Evolutionary conservation across 306 rosid species (phyloP).

Genomic region (Carpinus fangiana): DNA sequence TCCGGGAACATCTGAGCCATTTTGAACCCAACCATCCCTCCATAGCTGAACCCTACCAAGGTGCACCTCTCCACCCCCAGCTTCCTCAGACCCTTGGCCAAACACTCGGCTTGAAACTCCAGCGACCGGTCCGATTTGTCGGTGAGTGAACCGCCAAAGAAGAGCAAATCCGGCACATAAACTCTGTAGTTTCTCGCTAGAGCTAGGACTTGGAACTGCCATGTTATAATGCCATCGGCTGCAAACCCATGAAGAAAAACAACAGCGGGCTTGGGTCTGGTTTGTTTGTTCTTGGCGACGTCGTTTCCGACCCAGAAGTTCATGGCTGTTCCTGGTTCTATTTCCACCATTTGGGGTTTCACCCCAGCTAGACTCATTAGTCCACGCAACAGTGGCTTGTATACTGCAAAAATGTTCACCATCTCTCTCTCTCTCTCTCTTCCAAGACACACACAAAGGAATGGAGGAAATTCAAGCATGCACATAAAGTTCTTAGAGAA

Average conservation of each 20-base stretch:
- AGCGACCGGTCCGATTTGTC: conserved; percentile 35
- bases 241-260: conserved; percentile 48
- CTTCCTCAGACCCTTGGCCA: conserved; percentile 38
- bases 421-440: not conserved
- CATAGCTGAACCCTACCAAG: conserved; percentile 44
- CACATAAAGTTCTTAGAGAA: not conserved
- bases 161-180: conserved; percentile 45
- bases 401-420: conserved; percentile 13
- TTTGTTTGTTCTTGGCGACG: not conserved
- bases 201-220: conserved; percentile 43
- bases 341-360: conserved; percentile 31
- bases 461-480: not conserved
- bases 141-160: conserved; percentile 42
- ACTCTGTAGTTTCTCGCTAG: conserved; percentile 33
- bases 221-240: conserved; percentile 36
- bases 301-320: conserved; percentile 39
- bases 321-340: conserved; percentile 42
- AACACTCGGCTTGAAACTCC: conserved; percentile 49
- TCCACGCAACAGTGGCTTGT: conserved; percentile 8
- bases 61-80: conserved; percentile 46
- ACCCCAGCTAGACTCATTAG: conserved; percentile 29
- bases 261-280: not conserved
- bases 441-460: not conserved
- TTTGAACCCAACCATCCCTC: conserved; percentile 49
- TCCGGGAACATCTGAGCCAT: conserved; percentile 40